Evolutionary conservation across 495 filamentous ascomycete species (phyloP).

Genomic region (Oleoguttula mirabilis): DNA sequence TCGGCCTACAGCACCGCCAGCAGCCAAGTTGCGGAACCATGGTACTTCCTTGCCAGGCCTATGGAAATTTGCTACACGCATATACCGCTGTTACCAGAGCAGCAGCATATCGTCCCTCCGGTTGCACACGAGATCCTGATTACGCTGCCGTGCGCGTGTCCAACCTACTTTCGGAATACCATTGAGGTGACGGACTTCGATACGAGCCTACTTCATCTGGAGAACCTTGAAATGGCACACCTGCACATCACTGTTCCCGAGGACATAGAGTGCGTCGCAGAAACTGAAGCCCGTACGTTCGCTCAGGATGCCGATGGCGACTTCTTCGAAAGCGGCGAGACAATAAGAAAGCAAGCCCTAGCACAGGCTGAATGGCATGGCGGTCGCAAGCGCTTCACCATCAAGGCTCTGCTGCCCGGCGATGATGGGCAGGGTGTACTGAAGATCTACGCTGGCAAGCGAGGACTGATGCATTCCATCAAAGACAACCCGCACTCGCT

Average conservation of each 20-base stretch:
- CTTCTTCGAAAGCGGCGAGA: slow-evolving; percentile 82
- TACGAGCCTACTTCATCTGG: slow-evolving; percentile 72
- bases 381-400: slow-evolving; percentile 76
- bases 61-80: slow-evolving; percentile 89
- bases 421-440: slow-evolving; percentile 83
- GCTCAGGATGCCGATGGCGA: slow-evolving; percentile 79
- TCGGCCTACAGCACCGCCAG: slow-evolving; percentile 60
- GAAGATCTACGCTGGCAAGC: slow-evolving; percentile 87
- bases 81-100: slow-evolving; percentile 66
- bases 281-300: slow-evolving; percentile 69
- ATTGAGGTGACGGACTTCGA: slow-evolving; percentile 78
- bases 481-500: slow-evolving; percentile 88
- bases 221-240: slow-evolving; percentile 85
- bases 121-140: slow-evolving; percentile 72
- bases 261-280: slow-evolving; percentile 88
- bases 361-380: slow-evolving; percentile 84
- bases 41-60: slow-evolving; percentile 84
- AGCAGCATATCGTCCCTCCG: slow-evolving; percentile 88
- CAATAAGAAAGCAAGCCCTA: slow-evolving; percentile 71
- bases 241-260: slow-evolving; percentile 73
- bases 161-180: slow-evolving; percentile 73
- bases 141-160: slow-evolving; percentile 71
- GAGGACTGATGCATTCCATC: slow-evolving; percentile 89
- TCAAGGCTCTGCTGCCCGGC: slow-evolving; percentile 82
- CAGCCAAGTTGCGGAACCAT: slow-evolving; percentile 61